Evolutionary conservation across 495 filamentous ascomycete genomes (phyloP).

Genomic region (Beverwykella pulmonaria): DNA sequence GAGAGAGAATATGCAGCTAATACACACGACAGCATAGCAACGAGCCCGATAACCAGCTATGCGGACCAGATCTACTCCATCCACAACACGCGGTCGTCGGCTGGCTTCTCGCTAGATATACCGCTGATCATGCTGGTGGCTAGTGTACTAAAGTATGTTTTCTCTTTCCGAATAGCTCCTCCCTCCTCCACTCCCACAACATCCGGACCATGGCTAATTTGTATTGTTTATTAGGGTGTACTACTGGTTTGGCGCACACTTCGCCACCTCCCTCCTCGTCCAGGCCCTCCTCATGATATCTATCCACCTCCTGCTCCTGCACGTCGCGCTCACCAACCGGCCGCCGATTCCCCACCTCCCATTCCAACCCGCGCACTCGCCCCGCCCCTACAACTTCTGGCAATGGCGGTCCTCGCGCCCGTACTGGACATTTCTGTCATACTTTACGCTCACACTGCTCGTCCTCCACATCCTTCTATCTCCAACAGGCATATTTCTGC

Average conservation of each 20-base stretch:
- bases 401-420: slow-evolving; percentile 83
- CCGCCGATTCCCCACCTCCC: slow-evolving; percentile 52
- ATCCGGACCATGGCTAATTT: not conserved
- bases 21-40: slow-evolving; percentile 57
- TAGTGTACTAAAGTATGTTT: slow-evolving; percentile 84
- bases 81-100: slow-evolving; percentile 75
- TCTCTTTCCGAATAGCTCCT: slow-evolving; percentile 2
- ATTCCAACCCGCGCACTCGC: slow-evolving; percentile 52
- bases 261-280: slow-evolving; percentile 74
- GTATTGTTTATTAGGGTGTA: slow-evolving; percentile 64
- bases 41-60: slow-evolving; percentile 85
- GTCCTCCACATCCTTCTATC: slow-evolving; percentile 73
- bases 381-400: slow-evolving; percentile 89
- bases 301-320: slow-evolving; percentile 80
- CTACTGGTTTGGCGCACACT: slow-evolving; percentile 90
- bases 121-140: slow-evolving; percentile 97
- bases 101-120: slow-evolving; percentile 88
- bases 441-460: slow-evolving; percentile 66
- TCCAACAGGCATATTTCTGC: slow-evolving; percentile 59
- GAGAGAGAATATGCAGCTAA: not conserved
- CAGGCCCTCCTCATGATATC: slow-evolving; percentile 86
- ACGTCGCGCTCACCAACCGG: slow-evolving; percentile 87
- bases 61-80: slow-evolving; percentile 91
- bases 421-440: slow-evolving; percentile 87
- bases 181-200: not conserved